phyloP scores from a whole-genome alignment of 345 rosid genomes.

The Lumnitzera littorea region DNA sequence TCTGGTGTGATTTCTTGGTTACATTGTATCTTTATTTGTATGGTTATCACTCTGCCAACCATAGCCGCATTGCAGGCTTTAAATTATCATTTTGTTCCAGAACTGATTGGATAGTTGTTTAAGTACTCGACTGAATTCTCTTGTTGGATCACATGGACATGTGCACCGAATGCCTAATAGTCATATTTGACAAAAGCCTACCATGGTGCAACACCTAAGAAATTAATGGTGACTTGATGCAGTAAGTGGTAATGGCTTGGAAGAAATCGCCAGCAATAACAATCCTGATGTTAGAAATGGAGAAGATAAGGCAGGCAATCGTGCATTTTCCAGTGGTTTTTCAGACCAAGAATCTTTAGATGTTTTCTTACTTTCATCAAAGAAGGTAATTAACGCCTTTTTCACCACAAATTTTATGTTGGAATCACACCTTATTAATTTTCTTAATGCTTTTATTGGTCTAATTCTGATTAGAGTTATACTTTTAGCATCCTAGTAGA shows the following conservation, averaged over 20 bases:
- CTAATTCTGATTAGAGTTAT: too few relatives aligned
- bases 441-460: not conserved
- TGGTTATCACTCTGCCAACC: not conserved
- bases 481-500: too few relatives aligned
- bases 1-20: not conserved
- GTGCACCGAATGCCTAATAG: not conserved
- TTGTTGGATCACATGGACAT: too few relatives aligned
- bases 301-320: slow-evolving; percentile 13
- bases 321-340: slow-evolving; percentile 10
- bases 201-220: too few relatives aligned
- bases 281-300: slow-evolving; percentile 6
- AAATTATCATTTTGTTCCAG: too few relatives aligned
- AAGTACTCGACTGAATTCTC: too few relatives aligned
- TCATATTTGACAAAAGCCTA: not conserved
- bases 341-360: slow-evolving; percentile 27
- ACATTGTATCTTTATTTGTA: not conserved
- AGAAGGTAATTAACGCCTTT: slow-evolving; percentile 29
- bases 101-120: too few relatives aligned
- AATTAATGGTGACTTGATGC: not conserved
- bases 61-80: too few relatives aligned
- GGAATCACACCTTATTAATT: not conserved
- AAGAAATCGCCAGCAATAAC: slow-evolving; percentile 9
- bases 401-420: not conserved
- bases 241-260: slow-evolving; percentile 22
- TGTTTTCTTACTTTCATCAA: slow-evolving; percentile 13